phyloP scores from a whole-genome alignment of 495 filamentous ascomycete genomes.

The Talaromyces adpressus region DNA sequence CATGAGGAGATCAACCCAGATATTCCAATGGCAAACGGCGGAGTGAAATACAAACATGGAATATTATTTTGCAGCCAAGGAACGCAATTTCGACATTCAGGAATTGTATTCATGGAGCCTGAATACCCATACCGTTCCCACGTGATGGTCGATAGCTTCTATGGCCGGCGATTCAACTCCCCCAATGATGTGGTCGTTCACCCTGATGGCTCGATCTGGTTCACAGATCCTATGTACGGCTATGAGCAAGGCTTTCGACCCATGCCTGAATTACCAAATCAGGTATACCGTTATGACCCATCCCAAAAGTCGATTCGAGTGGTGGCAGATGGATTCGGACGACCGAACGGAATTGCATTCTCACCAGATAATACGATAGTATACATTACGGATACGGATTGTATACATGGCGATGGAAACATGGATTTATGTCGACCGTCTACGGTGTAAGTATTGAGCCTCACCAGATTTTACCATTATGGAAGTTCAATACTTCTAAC shows the following conservation, averaged over 20 bases:
- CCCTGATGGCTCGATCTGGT: constrained; percentile 42
- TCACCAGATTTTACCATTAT: too few species aligned
- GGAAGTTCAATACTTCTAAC: too few species aligned
- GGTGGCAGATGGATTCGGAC: constrained; percentile 43
- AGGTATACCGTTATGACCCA: constrained; percentile 49
- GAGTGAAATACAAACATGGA: too few species aligned
- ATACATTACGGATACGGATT: constrained; percentile 47
- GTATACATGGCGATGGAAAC: constrained; percentile 26
- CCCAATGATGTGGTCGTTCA: constrained; percentile 39
- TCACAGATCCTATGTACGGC: constrained; percentile 49
- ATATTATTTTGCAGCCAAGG: too few species aligned
- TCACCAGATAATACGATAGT: constrained; percentile 34
- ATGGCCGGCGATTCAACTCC: constrained; percentile 40
- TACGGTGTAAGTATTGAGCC: too few species aligned
- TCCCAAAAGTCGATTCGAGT: constrained; percentile 35
- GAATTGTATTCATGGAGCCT: constrained; percentile 24
- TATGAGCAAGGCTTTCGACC: constrained; percentile 36
- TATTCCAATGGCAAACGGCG: too few species aligned
- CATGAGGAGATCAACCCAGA: too few species aligned
- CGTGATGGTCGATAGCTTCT: constrained; percentile 31
- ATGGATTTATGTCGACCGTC: too few species aligned
- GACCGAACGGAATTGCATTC: constrained; percentile 43
- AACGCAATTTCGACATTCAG: too few species aligned
- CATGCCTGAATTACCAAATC: constrained; percentile 33
- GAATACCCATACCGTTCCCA: constrained; percentile 26